Conservation (phyloP, 148 eudicot species). For the Camellia lanceoleosa region DNA sequence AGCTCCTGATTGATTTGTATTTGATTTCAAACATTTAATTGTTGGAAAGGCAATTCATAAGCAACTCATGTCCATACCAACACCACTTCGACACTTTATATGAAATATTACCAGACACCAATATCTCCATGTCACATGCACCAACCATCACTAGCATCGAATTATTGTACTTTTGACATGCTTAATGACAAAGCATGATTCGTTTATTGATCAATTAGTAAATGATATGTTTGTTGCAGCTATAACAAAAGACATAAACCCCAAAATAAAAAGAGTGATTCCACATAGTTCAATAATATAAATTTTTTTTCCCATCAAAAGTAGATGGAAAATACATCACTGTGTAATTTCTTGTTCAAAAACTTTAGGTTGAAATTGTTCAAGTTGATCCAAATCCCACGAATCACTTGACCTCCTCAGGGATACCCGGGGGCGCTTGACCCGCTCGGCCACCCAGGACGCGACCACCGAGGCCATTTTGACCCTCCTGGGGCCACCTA, state of each 20-base stretch:
- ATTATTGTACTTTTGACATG: background rate
- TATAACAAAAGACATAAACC: background rate
- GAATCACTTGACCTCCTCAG: too few relatives aligned
- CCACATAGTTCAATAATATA: background rate
- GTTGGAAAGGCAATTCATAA: background rate
- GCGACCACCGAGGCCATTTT: too few relatives aligned
- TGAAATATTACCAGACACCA: background rate
- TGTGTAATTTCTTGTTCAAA: background rate
- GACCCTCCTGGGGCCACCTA: too few relatives aligned
- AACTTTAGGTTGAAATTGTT: background rate
- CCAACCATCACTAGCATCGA: background rate
- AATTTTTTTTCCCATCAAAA: background rate
- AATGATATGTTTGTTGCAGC: background rate
- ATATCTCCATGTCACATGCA: background rate
- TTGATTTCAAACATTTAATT: background rate
- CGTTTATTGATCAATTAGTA: background rate
- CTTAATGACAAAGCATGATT: background rate
- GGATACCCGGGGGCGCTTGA: too few relatives aligned
- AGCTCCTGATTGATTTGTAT: conserved; percentile 52
- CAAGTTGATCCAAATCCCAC: too few relatives aligned
- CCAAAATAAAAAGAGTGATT: background rate
- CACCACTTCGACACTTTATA: background rate
- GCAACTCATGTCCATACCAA: background rate
- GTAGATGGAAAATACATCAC: background rate
- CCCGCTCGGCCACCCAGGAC: too few relatives aligned